Percentiles rank a stretch among this genome's conserved stretches.
These are phyloP conservation scores for Aureobasidium namibiae DNA, from an alignment of 2,329 filamentous ascomycete genomes.

Conservation along the genomic window DNA sequence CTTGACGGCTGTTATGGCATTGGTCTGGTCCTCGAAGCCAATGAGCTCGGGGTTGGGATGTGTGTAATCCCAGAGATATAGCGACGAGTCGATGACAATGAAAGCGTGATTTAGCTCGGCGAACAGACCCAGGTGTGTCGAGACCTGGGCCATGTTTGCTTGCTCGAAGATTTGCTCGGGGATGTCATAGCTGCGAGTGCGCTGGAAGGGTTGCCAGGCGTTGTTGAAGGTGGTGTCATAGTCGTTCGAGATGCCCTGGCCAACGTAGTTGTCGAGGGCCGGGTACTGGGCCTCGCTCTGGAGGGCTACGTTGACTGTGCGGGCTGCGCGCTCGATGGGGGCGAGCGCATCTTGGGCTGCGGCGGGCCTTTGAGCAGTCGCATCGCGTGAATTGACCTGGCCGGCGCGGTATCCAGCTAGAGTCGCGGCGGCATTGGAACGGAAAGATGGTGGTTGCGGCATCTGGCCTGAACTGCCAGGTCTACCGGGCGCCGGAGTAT, in stretches of 20 bases:
- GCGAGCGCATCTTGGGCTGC: background rate
- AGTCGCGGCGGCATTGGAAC: conserved; percentile 23
- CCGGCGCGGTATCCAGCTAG: conserved; percentile 18
- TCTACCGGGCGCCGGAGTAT: conserved; percentile 55
- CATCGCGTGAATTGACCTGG: conserved; percentile 15
- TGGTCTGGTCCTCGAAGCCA: conserved; percentile 80
- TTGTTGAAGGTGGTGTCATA: conserved; percentile 66
- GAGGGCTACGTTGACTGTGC: conserved; percentile 73
- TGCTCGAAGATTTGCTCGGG: conserved; percentile 89
- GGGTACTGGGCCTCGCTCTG: conserved; percentile 72
- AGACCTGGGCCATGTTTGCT: conserved; percentile 77
- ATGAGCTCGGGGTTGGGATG: conserved; percentile 84
- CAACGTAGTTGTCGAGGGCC: conserved; percentile 80
- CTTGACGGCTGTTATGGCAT: conserved; percentile 85
- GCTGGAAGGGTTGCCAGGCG: conserved; percentile 85
- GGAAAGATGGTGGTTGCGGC: conserved; percentile 23
- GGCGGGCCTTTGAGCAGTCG: conserved; percentile 1
- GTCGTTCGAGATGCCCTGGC: conserved; percentile 77
- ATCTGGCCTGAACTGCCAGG: conserved; percentile 14
- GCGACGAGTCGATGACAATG: conserved; percentile 88
- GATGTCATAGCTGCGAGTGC: conserved; percentile 76
- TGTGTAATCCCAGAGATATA: conserved; percentile 98
- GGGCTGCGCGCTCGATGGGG: conserved; percentile 71
- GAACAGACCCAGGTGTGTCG: conserved; percentile 92
- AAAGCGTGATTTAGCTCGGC: conserved; percentile 91